Evolutionary conservation across 768 basidiomycete genomes (phyloP), one percentile per base, ranked within the genome.

Genomic region (Podaxis sp.): DNA sequence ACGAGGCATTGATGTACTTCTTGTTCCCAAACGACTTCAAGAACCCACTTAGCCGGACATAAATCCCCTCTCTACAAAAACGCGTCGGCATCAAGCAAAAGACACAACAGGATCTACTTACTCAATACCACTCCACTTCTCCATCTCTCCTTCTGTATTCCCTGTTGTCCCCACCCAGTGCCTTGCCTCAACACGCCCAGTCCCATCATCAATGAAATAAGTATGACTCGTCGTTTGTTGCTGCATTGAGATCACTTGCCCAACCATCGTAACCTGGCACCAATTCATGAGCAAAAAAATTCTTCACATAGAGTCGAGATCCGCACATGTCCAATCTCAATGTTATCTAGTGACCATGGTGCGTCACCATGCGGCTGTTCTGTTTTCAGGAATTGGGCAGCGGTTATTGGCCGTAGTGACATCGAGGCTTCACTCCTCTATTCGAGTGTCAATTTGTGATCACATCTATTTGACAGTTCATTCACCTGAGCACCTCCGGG

Each of bases 331-430:
- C 90, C 90, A 63, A 95, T 80, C 65, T 95, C 91, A 3, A 81
- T 75, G 30, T 87, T 90, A 63, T 95, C 95, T 38, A 99, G 79
- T 63, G 81, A 80, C 87, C 94, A 97, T 63, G 96, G 93, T 2
- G 92, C 89, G 67, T 98, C 96, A 1, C 89, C 81, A 71, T 96
- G 93, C 4, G 88, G 82, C 78, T 96, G 95, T n/a, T 77, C 81
- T 1, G 95, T 90, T 67, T 84, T 82, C 39, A 79, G 71, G 51
- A 97, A 80, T 71, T 96, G 95, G 57, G 85, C 82, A 68, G 91
- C 82, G 2, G 90, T 93, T 56, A 93, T 83, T 3, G 94, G 93
- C 39, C 94, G 82, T 24, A 76, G 19, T 63, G 72, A 79, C 57
- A 78, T 76, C 0, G 78, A 73, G 38, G 75, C 68, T 64, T 80